Conservation (phyloP, 306 rosid genomes). For the Mucuna pruriens region DNA sequence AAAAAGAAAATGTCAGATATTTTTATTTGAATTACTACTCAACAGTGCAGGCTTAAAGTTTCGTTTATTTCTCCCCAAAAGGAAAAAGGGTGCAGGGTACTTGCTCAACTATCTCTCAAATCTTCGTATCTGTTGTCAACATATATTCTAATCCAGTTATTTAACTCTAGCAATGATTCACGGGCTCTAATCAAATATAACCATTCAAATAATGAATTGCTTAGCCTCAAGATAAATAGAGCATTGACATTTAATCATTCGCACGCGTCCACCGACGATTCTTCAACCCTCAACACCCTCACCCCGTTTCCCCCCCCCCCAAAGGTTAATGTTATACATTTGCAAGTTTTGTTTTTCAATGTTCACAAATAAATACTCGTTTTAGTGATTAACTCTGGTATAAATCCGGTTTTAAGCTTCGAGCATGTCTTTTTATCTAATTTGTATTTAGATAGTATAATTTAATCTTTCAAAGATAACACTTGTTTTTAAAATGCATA, state of each 20-base stretch:
- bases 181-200: not conserved
- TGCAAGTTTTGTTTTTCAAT: too few relatives aligned
- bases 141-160: not conserved
- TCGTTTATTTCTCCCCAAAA: not conserved
- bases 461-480: too few relatives aligned
- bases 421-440: too few relatives aligned
- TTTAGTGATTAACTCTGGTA: too few relatives aligned
- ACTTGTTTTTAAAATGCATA: too few relatives aligned
- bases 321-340: too few relatives aligned
- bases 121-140: not conserved
- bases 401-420: too few relatives aligned
- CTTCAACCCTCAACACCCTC: too few relatives aligned
- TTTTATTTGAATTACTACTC: not conserved
- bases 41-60: too few relatives aligned
- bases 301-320: too few relatives aligned
- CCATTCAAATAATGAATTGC: not conserved
- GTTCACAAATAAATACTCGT: too few relatives aligned
- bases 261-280: not conserved
- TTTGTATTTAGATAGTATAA: too few relatives aligned
- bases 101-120: not conserved
- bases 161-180: not conserved
- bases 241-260: not conserved
- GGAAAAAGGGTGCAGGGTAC: not conserved
- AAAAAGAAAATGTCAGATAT: not conserved
- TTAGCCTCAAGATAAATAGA: not conserved